Percentiles rank a stretch among this genome's conserved stretches.
These are phyloP conservation scores for Metschnikowia borealis DNA, from an alignment of 805 yeast genomes.

Conservation along the genomic window DNA sequence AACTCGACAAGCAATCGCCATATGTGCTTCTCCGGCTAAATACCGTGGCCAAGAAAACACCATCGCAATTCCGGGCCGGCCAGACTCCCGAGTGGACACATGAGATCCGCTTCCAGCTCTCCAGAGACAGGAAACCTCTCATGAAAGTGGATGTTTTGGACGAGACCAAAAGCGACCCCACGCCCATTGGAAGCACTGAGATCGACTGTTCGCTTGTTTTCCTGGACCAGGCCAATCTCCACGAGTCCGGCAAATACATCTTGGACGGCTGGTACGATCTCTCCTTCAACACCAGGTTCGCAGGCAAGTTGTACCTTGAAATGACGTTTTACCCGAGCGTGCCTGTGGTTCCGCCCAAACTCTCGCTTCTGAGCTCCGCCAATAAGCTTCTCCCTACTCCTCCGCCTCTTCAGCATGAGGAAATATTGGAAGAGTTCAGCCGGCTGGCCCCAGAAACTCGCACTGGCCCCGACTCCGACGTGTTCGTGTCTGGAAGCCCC, in stretches of 20 bases:
- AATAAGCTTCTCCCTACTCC: conserved; percentile 10
- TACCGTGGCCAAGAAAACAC: conserved; percentile 75
- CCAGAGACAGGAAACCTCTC: conserved; percentile 58
- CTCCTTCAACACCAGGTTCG: conserved; percentile 62
- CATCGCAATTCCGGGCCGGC: conserved; percentile 80
- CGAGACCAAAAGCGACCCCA: conserved; percentile 81
- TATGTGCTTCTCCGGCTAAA: conserved; percentile 80
- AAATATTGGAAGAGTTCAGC: conserved; percentile 5
- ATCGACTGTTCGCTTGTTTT: conserved; percentile 75
- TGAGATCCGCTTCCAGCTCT: conserved; percentile 63
- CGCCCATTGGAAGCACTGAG: conserved; percentile 76
- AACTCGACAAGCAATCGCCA: conserved; percentile 90
- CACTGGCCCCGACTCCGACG: conserved; percentile 6
- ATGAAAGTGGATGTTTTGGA: conserved; percentile 76
- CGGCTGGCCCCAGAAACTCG: conserved; percentile 12
- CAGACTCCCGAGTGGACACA: conserved; percentile 90
- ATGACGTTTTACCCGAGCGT: conserved; percentile 81
- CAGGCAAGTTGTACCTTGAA: conserved; percentile 86
- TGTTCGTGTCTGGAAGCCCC: conserved; percentile 11
- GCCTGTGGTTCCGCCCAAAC: conserved; percentile 41
- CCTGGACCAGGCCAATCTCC: conserved; percentile 41
- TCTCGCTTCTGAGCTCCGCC: conserved; percentile 8
- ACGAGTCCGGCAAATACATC: conserved; percentile 59
- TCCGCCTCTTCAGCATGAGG: conserved; percentile 4
- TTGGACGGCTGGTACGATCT: conserved; percentile 83